Evolutionary conservation across 1,139 yeast species (phyloP).

Genomic region (Pichia sp.): DNA sequence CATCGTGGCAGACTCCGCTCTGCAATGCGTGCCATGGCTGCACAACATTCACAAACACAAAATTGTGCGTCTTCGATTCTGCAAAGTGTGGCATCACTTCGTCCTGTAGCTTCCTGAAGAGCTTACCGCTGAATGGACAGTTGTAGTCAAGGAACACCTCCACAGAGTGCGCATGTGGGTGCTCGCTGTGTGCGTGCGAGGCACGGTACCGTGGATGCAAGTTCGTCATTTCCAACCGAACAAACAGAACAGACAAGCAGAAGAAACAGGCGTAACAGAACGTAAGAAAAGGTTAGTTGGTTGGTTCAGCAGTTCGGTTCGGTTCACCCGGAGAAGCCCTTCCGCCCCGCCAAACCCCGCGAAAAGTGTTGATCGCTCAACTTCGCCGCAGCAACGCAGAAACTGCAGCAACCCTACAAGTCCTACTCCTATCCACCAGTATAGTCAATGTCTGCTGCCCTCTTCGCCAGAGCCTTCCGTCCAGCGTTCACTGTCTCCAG

Average conservation of each 20-base stretch:
- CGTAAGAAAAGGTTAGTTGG: neutral
- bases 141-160: constrained; percentile 70
- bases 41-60: constrained; percentile 57
- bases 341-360: too few species aligned
- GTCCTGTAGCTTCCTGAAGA: constrained; percentile 48
- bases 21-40: constrained; percentile 82
- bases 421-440: too few species aligned
- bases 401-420: too few species aligned
- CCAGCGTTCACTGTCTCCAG: too few species aligned
- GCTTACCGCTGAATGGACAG: constrained; percentile 67
- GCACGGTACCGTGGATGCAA: constrained; percentile 19
- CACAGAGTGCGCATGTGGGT: constrained; percentile 26
- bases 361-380: too few species aligned
- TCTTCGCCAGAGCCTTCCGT: too few species aligned
- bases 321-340: too few species aligned
- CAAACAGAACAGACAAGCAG: neutral
- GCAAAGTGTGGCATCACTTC: constrained; percentile 50
- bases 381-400: too few species aligned
- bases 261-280: neutral
- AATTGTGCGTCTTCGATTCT: constrained; percentile 45
- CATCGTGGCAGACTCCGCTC: constrained; percentile 62
- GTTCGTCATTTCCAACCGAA: constrained; percentile 15
- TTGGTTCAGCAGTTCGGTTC: too few species aligned
- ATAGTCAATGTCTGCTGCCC: too few species aligned
- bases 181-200: constrained; percentile 18